These are phyloP conservation scores for Euphorbia pulcherrima DNA, from an alignment of 345 rosid genomes.

Conservation along the genomic window DNA sequence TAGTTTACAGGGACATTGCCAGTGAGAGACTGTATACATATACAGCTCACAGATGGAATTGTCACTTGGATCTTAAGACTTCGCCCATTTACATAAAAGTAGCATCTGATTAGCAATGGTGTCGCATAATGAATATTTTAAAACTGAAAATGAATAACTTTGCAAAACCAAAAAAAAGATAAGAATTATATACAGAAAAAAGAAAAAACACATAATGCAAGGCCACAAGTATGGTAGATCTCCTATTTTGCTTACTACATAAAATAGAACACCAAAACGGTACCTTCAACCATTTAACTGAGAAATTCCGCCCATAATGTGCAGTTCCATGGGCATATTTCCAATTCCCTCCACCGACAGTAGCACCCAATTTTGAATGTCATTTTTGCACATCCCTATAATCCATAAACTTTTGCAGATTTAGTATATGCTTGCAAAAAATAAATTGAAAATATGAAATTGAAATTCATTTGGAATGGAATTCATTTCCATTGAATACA, in stretches of 20 bases:
- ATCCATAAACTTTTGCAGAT: conserved; percentile 20
- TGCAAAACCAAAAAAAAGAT: no score
- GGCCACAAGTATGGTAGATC: not conserved
- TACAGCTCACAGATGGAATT: not conserved
- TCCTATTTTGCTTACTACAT: not conserved
- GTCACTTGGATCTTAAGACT: not conserved
- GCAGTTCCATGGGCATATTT: conserved; percentile 99
- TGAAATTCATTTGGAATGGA: no score
- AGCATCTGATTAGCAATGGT: not conserved
- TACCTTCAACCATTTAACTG: conserved; percentile 99
- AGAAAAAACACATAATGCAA: no score
- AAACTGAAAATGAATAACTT: not conserved
- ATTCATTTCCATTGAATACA: no score
- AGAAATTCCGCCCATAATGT: conserved; percentile 94
- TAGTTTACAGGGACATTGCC: conserved; percentile 1
- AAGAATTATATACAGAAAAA: no score
- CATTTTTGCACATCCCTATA: conserved; percentile 98
- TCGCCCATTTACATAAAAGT: conserved; percentile 8
- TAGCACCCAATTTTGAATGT: conserved; percentile 88
- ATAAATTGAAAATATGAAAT: no score
- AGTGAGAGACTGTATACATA: conserved; percentile 5
- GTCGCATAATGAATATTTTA: not conserved
- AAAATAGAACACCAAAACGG: no score
- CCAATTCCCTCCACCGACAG: conserved; percentile 92
- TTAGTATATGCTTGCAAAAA: no score